Evolutionary conservation across 495 filamentous ascomycete genomes (phyloP).

Genomic region (Penicillium bovifimosum): DNA sequence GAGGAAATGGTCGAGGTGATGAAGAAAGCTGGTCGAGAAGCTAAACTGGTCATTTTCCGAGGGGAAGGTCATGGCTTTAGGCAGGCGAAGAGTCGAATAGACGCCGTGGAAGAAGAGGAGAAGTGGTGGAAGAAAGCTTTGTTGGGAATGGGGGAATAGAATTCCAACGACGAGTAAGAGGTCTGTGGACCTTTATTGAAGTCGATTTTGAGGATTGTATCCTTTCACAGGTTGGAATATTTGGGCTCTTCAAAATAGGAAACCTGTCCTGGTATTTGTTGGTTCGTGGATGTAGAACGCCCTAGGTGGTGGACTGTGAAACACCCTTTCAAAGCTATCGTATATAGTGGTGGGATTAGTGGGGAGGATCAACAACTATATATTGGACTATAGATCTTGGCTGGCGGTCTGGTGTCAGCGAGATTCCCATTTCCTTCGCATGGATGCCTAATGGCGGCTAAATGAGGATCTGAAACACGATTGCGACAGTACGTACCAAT

Average conservation of each 20-base stretch:
- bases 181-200: too few species aligned
- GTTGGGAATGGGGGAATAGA: background rate
- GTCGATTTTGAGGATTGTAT: too few species aligned
- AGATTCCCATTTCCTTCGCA: background rate
- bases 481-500: background rate
- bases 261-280: too few species aligned
- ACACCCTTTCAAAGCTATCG: too few species aligned
- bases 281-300: too few species aligned
- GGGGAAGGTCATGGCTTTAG: constrained; percentile 40
- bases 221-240: too few species aligned
- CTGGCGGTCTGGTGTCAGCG: background rate
- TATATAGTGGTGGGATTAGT: background rate
- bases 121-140: constrained; percentile 27
- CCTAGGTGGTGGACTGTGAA: too few species aligned
- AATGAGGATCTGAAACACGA: background rate
- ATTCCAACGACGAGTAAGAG: too few species aligned
- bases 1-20: constrained; percentile 29
- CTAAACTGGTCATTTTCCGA: constrained; percentile 31
- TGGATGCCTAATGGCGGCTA: background rate
- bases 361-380: background rate
- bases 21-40: constrained; percentile 24
- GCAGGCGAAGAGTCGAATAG: constrained; percentile 19
- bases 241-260: too few species aligned
- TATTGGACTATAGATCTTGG: background rate
- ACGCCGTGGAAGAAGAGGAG: constrained; percentile 26